Conservation (phyloP, 116 monocot species). For the Trichopus zeylanicus region DNA sequence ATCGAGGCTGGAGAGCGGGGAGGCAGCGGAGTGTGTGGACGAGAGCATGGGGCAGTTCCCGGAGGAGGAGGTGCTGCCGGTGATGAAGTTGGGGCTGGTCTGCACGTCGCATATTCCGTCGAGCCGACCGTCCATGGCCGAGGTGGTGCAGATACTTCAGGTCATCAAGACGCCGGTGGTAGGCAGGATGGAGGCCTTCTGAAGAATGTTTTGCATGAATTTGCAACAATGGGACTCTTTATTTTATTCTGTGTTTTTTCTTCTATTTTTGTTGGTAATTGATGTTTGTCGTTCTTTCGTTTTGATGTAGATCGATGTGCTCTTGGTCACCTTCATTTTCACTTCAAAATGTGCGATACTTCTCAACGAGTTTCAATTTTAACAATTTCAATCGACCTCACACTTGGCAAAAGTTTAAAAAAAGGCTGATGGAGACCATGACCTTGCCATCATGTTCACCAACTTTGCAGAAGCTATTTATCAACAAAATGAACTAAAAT, state of each 20-base stretch:
- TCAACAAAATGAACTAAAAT: too few relatives aligned
- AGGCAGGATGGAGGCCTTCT: conserved; percentile 45
- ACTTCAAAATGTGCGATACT: too few relatives aligned
- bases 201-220: conserved; percentile 5
- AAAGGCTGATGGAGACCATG: too few relatives aligned
- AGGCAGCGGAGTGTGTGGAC: conserved; percentile 49
- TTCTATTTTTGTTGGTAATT: not conserved
- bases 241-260: not conserved
- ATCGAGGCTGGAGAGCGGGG: conserved; percentile 44
- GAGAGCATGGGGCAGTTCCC: conserved; percentile 49
- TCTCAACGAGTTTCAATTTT: too few relatives aligned
- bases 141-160: conserved; percentile 85
- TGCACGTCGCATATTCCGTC: conserved; percentile 84
- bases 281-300: not conserved
- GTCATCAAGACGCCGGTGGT: conserved; percentile 66
- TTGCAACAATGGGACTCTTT: too few relatives aligned
- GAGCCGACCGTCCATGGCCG: conserved; percentile 77
- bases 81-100: conserved; percentile 73
- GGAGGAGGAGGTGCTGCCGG: conserved; percentile 80
- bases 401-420: too few relatives aligned
- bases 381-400: too few relatives aligned
- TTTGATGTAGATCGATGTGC: not conserved
- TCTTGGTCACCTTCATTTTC: too few relatives aligned
- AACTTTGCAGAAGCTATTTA: too few relatives aligned
- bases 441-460: too few relatives aligned